Evolutionary conservation across 1,284 basidiomycete species (phyloP).

Genomic region (Moesziomyces sp.): DNA sequence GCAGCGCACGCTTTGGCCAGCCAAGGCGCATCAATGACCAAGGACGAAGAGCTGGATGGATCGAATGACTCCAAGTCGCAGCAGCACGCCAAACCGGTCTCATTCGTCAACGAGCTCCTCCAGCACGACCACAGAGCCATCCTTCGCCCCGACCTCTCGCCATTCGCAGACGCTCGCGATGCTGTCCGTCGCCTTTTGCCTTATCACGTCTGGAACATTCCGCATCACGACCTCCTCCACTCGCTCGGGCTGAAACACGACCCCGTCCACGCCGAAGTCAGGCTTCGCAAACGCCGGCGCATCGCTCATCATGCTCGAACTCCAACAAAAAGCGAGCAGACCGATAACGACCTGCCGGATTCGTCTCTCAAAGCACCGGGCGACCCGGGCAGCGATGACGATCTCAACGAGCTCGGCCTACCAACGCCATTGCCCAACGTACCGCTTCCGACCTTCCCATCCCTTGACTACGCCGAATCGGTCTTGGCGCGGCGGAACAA

Average conservation of each 20-base stretch:
- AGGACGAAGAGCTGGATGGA: too few species aligned
- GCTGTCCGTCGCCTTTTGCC: conserved; percentile 58
- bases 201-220: conserved; percentile 64
- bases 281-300: conserved; percentile 37
- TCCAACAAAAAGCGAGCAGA: too few species aligned
- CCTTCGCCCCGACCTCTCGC: conserved; percentile 54
- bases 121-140: conserved; percentile 48
- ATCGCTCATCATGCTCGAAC: conserved; percentile 1
- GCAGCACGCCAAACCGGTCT: conserved; percentile 3
- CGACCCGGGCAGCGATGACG: conserved; percentile 1
- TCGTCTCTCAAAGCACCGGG: background rate
- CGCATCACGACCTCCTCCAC: conserved; percentile 53
- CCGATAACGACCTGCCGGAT: background rate
- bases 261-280: conserved; percentile 27
- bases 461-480: conserved; percentile 34
- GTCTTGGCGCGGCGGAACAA: conserved; percentile 41
- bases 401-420: conserved; percentile 32
- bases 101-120: conserved; percentile 19
- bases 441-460: conserved; percentile 42
- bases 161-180: conserved; percentile 54
- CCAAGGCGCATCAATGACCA: background rate
- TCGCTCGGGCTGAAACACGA: conserved; percentile 26
- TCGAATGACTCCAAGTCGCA: background rate
- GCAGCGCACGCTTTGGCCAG: background rate
- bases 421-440: conserved; percentile 28